Base-by-base conservation (phyloP, 805 yeast genomes). In the Grigorovia transvaalensis region DNA sequence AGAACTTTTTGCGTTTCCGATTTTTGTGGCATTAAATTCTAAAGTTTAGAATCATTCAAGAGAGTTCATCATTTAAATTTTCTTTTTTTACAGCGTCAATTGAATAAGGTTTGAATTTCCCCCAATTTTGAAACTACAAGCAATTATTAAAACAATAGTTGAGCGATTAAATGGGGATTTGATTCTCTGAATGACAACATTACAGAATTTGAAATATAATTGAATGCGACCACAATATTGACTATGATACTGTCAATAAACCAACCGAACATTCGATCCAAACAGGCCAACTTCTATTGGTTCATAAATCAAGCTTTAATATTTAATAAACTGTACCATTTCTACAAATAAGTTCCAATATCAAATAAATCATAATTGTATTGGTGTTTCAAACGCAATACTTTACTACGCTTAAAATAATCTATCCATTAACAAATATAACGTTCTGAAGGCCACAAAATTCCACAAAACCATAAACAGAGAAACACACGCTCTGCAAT, bases 111-210 rank as follows among this genome's bases (percentile, higher is more conserved):
- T 29, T 15, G 46, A 17, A 63, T 68, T 62, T 68, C 57, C 61
- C 72, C 72, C 71, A 61, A 52, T 60, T 67, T 59, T 68, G 72
- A 68, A 68, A 68, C 72, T 67, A 59, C 72, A 67, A 55, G 47
- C 71, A 66, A 67, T 63, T 65, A 68, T 62, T 52, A 50, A 47
- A 44, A 47, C 60, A 66, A 68, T 66, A 68, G 71, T 61, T 60
- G 71, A 69, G 72, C 70, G 72, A 69, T 69, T 69, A 69, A 65
- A 63, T 59, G 70, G 72, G 71, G 58, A 47, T 54, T 55, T 59
- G 53, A 57, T 50, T 66, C 60, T 66, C 58, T 60, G 69, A 61
- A 54, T 58, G 42, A 38, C 42, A 38, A 15, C n/a, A 38, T 38
- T 38, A 54, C 57, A 49, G 55, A 55, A 38, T 13, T 38, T 15